Base-by-base conservation (phyloP, 164 flowering plant genomes). In the Vitis labrusca region DNA sequence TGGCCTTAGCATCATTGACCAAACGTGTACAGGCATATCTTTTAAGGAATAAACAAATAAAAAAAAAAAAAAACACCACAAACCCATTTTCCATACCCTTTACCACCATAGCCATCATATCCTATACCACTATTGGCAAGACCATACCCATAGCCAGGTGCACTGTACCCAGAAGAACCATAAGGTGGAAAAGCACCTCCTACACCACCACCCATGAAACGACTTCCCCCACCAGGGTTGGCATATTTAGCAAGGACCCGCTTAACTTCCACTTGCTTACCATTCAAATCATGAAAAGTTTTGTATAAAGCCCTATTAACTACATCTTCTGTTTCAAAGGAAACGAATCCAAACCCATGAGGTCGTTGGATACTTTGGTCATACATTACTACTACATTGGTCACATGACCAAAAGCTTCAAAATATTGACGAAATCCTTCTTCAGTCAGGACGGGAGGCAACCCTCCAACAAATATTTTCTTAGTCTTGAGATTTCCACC, bases 211-310 rank as follows among this genome's bases (percentile, higher is more conserved):
- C 95, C 86, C 77, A 66, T 76, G 12, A 87, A 64, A 67, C 91
- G 94, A 61, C 86, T 69, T 64, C 77, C 68, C 3, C 81, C 85
- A 72, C 89, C 85, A 67, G 89, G 84, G 74, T 89, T 89, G 48
- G 94, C 86, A 73, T 91, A 93, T 78, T 91, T 91, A 10, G 97
- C 94, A 76, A 91, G 94, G 11, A 94, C 97, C 8, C 91, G 85
- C 73, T 91, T 91, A 44, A 91, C 97, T 65, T 91, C 97, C 50
- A 90, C 94, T 71, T 83, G 86, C 78, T 91, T 91, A 55, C 17
- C 17, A 17, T 17, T 17, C 17, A 17, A 17, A 17, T 17, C 17
- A 17, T 17, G 17, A 17, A 17, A 17, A 17, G 17, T 17, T 17
- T 17, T 17, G 17, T 17, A 17, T 17, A 17, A 17, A 17, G 17